phyloP scores from a whole-genome alignment of 768 basidiomycete species.

The Psilocybe cyanescens region DNA sequence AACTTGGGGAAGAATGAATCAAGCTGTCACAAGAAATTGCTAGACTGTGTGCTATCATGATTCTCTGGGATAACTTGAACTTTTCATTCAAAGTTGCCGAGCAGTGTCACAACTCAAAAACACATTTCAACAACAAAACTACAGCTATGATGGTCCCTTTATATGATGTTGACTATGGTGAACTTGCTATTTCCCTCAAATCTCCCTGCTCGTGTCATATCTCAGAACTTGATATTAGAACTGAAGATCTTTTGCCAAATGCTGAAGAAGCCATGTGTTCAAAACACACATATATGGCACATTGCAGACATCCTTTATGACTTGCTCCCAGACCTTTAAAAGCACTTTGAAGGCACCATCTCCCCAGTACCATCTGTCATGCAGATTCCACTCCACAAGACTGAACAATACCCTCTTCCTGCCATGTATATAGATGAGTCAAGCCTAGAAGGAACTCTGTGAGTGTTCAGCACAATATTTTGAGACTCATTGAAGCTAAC shows the following conservation, averaged over 20 bases:
- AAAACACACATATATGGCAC: constrained; percentile 19
- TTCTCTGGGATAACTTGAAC: constrained; percentile 28
- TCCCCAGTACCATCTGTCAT: constrained; percentile 4
- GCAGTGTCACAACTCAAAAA: neutral
- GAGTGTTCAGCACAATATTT: constrained; percentile 17
- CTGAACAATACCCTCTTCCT: constrained; percentile 23
- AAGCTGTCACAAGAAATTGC: constrained; percentile 9
- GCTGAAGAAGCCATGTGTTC: neutral
- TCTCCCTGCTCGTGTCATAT: neutral
- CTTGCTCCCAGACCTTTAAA: constrained; percentile 2
- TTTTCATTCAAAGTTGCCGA: neutral
- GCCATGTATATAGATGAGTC: constrained; percentile 23
- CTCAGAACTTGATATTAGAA: constrained; percentile 2
- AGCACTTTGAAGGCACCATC: neutral
- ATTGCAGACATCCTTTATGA: constrained; percentile 22
- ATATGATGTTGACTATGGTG: neutral
- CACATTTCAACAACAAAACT: neutral
- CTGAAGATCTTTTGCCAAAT: constrained; percentile 16
- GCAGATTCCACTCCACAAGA: constrained; percentile 21
- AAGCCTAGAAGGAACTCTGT: constrained; percentile 19
- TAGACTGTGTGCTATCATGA: constrained; percentile 14
- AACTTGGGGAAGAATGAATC: constrained; percentile 20
- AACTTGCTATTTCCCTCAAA: neutral
- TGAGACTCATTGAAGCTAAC: constrained; percentile 1
- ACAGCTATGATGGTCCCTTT: neutral